Evolutionary conservation across 805 yeast genomes (phyloP).

Genomic region (Wickerhamiella parazyma): DNA sequence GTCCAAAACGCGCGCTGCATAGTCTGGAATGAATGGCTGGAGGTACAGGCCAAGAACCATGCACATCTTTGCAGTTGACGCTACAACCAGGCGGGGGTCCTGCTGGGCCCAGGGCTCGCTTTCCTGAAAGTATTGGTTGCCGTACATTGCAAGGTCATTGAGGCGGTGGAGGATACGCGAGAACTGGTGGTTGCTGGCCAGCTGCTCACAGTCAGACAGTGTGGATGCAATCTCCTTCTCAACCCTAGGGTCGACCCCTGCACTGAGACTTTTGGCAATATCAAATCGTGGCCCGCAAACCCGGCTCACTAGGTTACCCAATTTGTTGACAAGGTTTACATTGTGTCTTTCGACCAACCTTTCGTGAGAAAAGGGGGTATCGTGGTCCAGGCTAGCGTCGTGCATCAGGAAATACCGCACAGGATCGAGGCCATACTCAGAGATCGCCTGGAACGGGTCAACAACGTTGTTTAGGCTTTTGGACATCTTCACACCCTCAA

Average conservation of each 20-base stretch:
- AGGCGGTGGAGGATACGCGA: slow-evolving; percentile 29
- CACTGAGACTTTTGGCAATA: slow-evolving; percentile 22
- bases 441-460: slow-evolving; percentile 61
- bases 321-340: slow-evolving; percentile 56
- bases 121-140: slow-evolving; percentile 54
- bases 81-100: slow-evolving; percentile 32
- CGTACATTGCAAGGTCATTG: slow-evolving; percentile 24
- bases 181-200: slow-evolving; percentile 44
- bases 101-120: slow-evolving; percentile 61
- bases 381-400: slow-evolving; percentile 60
- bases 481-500: slow-evolving; percentile 85
- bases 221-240: background rate
- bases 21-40: slow-evolving; percentile 59
- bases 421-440: slow-evolving; percentile 45
- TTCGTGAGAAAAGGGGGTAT: slow-evolving; percentile 62
- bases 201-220: slow-evolving; percentile 31
- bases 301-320: slow-evolving; percentile 66
- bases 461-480: slow-evolving; percentile 88
- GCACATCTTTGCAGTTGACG: slow-evolving; percentile 53
- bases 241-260: background rate
- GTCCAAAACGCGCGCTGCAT: slow-evolving; percentile 45
- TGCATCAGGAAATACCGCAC: slow-evolving; percentile 64
- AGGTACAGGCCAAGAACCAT: slow-evolving; percentile 54
- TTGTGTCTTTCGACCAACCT: slow-evolving; percentile 35
- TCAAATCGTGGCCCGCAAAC: slow-evolving; percentile 59